phyloP scores from a whole-genome alignment of 2,329 filamentous ascomycete species.

The Aspergillus piperis region DNA sequence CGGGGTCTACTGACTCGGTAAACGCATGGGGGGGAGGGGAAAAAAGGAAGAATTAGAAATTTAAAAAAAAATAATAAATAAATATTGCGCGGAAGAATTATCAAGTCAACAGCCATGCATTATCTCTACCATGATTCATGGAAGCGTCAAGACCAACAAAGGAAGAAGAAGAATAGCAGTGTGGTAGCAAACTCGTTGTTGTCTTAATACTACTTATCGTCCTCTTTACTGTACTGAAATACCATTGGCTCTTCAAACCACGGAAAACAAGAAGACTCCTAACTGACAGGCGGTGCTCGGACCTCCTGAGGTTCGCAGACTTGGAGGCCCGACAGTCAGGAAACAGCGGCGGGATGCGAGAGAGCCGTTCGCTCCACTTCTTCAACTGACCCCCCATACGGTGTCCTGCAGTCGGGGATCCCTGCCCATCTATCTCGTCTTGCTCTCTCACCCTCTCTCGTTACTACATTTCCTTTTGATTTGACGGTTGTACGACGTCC shows the following conservation, averaged over 20 bases:
- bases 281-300: constrained; percentile 24
- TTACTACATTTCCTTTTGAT: not conserved
- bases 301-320: constrained; percentile 27
- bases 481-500: constrained; percentile 13
- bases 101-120: not conserved
- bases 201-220: too few species aligned
- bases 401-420: constrained; percentile 16
- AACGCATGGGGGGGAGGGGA: not conserved
- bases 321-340: constrained; percentile 38
- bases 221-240: too few species aligned
- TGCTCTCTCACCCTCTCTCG: not conserved
- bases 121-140: not conserved
- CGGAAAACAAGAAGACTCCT: not conserved
- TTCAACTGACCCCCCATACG: constrained; percentile 7
- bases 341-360: constrained; percentile 37
- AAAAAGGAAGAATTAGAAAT: not conserved
- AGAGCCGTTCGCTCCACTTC: constrained; percentile 37
- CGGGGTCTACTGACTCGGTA: not conserved
- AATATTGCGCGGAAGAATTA: not conserved
- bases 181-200: too few species aligned
- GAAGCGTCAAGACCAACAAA: not conserved
- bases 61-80: not conserved
- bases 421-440: constrained; percentile 2
- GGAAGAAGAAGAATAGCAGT: not conserved
- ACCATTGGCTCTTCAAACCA: not conserved